Conservation (phyloP, 2,329 filamentous ascomycete species). For the Orbilia brochopaga region DNA sequence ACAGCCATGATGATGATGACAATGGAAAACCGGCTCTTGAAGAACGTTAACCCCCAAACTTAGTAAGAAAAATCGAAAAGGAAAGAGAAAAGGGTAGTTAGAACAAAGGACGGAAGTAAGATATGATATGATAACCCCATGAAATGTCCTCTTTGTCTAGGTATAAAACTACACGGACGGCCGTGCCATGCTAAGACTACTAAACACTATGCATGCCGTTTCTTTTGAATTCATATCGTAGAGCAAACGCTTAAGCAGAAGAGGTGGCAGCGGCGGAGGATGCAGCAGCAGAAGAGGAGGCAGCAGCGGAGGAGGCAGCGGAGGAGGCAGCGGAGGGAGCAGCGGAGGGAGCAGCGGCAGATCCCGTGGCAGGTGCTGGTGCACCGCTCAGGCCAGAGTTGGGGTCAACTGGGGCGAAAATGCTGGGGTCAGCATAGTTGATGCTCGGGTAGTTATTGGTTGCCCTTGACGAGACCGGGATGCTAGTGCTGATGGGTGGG, state of each 20-base stretch:
- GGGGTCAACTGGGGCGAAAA: slow-evolving; percentile 23
- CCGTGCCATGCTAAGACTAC: slow-evolving; percentile 16
- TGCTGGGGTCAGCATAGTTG: slow-evolving; percentile 25
- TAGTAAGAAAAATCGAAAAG: slow-evolving; percentile 11
- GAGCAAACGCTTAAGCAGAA: slow-evolving; percentile 4
- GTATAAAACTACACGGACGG: slow-evolving; percentile 48
- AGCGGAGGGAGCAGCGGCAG: slow-evolving; percentile 8
- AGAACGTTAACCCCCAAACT: slow-evolving; percentile 12
- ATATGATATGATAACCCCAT: slow-evolving; percentile 27
- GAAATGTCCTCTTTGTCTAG: slow-evolving; percentile 50
- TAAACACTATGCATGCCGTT: slow-evolving; percentile 36
- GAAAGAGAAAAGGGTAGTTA: slow-evolving; percentile 18
- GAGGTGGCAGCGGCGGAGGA: slow-evolving; percentile 7
- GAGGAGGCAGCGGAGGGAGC: slow-evolving; percentile 9
- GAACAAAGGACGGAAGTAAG: slow-evolving; percentile 14
- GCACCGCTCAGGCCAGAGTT: slow-evolving; percentile 13
- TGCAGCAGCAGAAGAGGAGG: slow-evolving; percentile 5
- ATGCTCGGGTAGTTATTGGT: slow-evolving; percentile 44
- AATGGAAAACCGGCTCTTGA: slow-evolving; percentile 3
- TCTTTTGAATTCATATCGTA: neutral
- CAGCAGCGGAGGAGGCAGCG: slow-evolving; percentile 5
- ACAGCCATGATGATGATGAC: neutral
- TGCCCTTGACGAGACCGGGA: slow-evolving; percentile 25
- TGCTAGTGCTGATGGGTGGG: slow-evolving; percentile 30
- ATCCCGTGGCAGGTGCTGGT: neutral